Conservation (phyloP, 768 basidiomycete genomes). For the Lentinula guzmanii region DNA sequence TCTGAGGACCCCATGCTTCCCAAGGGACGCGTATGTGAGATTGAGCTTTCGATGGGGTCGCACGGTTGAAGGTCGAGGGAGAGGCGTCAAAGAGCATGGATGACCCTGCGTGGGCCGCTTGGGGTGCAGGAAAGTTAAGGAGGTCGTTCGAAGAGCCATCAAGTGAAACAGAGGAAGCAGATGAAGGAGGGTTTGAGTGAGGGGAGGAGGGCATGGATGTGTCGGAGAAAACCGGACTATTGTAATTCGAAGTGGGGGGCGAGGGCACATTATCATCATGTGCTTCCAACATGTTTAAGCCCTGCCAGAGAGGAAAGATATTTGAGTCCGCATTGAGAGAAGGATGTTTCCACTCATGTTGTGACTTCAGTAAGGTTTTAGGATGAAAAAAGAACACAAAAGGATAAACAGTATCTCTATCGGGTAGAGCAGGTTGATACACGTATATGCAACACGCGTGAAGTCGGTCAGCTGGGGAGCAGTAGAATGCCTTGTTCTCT, state of each 20-base stretch:
- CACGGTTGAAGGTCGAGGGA: conserved; percentile 4
- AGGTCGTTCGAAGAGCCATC: not conserved
- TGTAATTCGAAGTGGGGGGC: not conserved
- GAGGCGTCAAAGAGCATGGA: conserved; percentile 3
- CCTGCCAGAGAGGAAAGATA: not conserved
- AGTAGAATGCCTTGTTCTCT: conserved; percentile 33
- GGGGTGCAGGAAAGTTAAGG: not conserved
- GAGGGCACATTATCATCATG: not conserved
- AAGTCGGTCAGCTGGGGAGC: conserved; percentile 41
- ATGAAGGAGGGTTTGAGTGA: not conserved
- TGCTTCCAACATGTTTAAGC: not conserved
- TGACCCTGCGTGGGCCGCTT: not conserved
- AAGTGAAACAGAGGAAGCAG: not conserved
- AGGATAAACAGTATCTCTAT: conserved; percentile 33
- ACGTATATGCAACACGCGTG: conserved; percentile 45
- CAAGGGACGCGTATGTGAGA: conserved; percentile 28
- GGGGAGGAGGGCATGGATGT: conserved; percentile 9
- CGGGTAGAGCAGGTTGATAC: conserved; percentile 32
- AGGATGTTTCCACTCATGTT: conserved; percentile 9
- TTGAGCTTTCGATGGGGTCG: conserved; percentile 15
- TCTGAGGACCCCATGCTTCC: conserved; percentile 45
- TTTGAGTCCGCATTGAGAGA: not conserved
- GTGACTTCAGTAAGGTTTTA: conserved; percentile 28
- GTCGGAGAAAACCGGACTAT: not conserved
- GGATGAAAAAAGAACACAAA: conserved; percentile 47